Percentiles rank a stretch among this genome's conserved stretches.
These are phyloP conservation scores for Aspergillus thermomutatus DNA, from an alignment of 2,329 filamentous ascomycete species.

Conservation along the genomic window DNA sequence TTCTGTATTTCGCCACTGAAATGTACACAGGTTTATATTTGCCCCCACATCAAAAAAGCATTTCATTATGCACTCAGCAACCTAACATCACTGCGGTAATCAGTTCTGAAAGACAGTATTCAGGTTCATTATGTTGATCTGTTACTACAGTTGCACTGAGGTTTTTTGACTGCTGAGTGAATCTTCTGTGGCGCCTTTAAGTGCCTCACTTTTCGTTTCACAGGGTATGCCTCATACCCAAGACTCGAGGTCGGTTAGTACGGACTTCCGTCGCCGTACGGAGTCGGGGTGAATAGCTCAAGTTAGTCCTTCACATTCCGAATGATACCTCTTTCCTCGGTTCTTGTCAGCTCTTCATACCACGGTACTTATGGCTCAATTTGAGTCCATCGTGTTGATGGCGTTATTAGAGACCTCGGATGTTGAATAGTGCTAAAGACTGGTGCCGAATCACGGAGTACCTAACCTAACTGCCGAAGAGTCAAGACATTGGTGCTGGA, in stretches of 20 bases:
- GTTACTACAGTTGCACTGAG: not conserved
- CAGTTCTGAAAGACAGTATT: not conserved
- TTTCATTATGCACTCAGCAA: too few species aligned
- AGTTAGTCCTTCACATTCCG: too few species aligned
- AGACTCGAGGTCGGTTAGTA: not conserved
- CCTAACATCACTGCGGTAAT: not conserved
- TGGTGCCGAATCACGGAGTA: not conserved
- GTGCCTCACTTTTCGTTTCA: not conserved
- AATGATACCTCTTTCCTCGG: too few species aligned
- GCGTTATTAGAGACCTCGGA: not conserved
- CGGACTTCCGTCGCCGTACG: not conserved
- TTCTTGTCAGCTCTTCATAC: too few species aligned
- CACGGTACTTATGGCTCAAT: too few species aligned
- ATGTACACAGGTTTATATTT: not conserved
- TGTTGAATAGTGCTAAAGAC: not conserved
- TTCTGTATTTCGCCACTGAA: constrained; percentile 9
- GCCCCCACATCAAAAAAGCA: not conserved
- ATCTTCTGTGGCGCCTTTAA: not conserved
- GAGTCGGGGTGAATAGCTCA: not conserved
- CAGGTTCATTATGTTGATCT: not conserved
- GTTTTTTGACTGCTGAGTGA: not conserved
- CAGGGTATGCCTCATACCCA: not conserved
- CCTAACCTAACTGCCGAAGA: not conserved
- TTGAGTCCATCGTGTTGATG: too few species aligned
- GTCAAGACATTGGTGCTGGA: not conserved